These are phyloP conservation scores for Henningerozyma blattae DNA, from an alignment of 805 yeast genomes.

Conservation along the genomic window DNA sequence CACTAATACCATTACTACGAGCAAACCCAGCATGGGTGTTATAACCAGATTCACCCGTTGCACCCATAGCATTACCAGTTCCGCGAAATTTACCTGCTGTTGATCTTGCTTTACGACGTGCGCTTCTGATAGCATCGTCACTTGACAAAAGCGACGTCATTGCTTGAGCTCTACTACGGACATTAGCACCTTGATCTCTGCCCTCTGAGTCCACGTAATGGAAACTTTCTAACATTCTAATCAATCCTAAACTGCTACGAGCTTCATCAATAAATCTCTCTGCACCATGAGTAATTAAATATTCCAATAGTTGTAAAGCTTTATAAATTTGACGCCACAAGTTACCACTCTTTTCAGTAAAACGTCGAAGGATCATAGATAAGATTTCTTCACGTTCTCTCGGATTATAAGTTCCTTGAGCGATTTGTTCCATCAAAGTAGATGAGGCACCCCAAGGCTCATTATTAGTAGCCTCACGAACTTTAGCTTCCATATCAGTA, in stretches of 20 bases:
- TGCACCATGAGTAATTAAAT: conserved; percentile 80
- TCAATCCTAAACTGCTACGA: conserved; percentile 65
- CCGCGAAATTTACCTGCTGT: conserved; percentile 77
- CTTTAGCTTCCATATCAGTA: conserved; percentile 94
- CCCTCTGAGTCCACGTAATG: conserved; percentile 92
- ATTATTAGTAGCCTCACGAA: conserved; percentile 94
- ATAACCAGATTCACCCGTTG: conserved; percentile 14
- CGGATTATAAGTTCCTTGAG: conserved; percentile 85
- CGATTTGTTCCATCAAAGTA: conserved; percentile 86
- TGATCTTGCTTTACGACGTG: conserved; percentile 82
- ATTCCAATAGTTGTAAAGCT: conserved; percentile 83
- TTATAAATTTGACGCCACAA: conserved; percentile 99
- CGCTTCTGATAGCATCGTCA: conserved; percentile 64
- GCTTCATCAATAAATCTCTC: conserved; percentile 95
- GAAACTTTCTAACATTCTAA: conserved; percentile 83
- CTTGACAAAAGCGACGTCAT: conserved; percentile 61
- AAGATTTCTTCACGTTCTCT: conserved; percentile 70
- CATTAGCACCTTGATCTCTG: conserved; percentile 91
- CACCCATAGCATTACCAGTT: conserved; percentile 36
- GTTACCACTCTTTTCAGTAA: conserved; percentile 89
- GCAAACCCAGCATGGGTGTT: conserved; percentile 21
- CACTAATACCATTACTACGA: conserved; percentile 19
- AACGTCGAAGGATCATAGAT: conserved; percentile 70
- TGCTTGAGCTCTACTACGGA: conserved; percentile 80
- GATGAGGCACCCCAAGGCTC: conserved; percentile 98